phyloP scores from a whole-genome alignment of 2,329 filamentous ascomycete genomes.

The Epichloe baconii region DNA sequence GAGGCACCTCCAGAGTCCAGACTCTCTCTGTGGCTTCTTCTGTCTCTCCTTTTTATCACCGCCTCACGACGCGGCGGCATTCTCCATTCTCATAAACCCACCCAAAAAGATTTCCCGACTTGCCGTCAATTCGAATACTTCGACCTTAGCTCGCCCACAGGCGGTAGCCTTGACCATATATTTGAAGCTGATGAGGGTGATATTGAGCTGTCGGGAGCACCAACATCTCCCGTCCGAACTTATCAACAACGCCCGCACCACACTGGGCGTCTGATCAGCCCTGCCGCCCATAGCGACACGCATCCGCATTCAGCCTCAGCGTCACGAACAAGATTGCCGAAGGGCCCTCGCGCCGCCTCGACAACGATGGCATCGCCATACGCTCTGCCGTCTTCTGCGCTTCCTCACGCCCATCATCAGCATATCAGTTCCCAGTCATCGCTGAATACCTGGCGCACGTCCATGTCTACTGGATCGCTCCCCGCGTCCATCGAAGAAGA shows the following conservation, averaged over 20 bases:
- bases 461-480: conserved; percentile 21
- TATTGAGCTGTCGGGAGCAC: conserved; percentile 12
- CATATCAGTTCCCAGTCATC: conserved; percentile 26
- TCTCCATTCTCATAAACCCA: too few species aligned
- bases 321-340: neutral
- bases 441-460: conserved; percentile 26
- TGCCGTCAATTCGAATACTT: neutral
- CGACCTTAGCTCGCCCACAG: neutral
- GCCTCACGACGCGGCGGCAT: too few species aligned
- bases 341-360: neutral
- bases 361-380: conserved; percentile 37
- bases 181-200: conserved; percentile 12
- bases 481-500: conserved; percentile 19
- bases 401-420: conserved; percentile 34
- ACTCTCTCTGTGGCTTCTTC: too few species aligned
- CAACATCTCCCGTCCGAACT: conserved; percentile 9
- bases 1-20: too few species aligned
- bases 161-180: neutral
- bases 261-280: neutral
- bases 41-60: too few species aligned
- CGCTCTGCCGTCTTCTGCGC: conserved; percentile 36
- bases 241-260: conserved; percentile 9
- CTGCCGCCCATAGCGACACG: conserved; percentile 5
- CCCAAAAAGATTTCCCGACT: too few species aligned
- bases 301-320: conserved; percentile 6